Evolutionary conservation across 768 basidiomycete genomes (phyloP).

Genomic region (Agaricus subrufescens): DNA sequence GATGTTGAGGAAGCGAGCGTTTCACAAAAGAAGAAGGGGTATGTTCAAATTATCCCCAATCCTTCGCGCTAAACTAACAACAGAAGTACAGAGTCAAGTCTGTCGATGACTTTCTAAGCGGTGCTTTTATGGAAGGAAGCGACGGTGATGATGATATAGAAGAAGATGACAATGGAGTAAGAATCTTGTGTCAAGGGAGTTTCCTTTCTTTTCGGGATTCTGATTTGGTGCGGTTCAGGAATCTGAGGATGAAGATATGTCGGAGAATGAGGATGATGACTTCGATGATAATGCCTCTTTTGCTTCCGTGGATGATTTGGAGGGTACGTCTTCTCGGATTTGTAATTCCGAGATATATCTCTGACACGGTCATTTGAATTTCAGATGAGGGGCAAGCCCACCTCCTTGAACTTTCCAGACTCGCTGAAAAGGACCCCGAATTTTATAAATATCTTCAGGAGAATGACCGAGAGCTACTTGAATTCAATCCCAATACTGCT

Average conservation of each 20-base stretch:
- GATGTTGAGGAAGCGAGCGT: slow-evolving; percentile 4
- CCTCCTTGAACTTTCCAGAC: slow-evolving; percentile 75
- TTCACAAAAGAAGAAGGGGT: slow-evolving; percentile 1
- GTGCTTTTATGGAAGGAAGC: slow-evolving; percentile 59
- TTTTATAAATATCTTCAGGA: slow-evolving; percentile 98
- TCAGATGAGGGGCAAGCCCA: slow-evolving; percentile 72
- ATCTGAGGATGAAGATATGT: slow-evolving; percentile 18
- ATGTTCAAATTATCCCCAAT: neutral
- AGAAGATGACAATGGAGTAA: slow-evolving; percentile 18
- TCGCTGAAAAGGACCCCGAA: slow-evolving; percentile 97
- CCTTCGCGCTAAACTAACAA: neutral
- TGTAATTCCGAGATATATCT: neutral
- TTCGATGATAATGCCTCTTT: slow-evolving; percentile 60
- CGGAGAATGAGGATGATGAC: slow-evolving; percentile 34
- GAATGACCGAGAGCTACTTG: slow-evolving; percentile 87
- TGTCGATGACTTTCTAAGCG: slow-evolving; percentile 74
- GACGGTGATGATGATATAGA: slow-evolving; percentile 45
- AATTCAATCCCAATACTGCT: slow-evolving; percentile 55
- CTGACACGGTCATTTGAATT: neutral
- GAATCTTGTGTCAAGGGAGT: slow-evolving; percentile 3
- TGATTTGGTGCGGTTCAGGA: slow-evolving; percentile 14
- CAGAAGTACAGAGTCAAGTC: slow-evolving; percentile 43
- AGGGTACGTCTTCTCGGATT: slow-evolving; percentile 27
- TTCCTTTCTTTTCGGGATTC: neutral
- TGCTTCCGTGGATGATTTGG: slow-evolving; percentile 75